These are phyloP conservation scores for Exophiala dermatitidis DNA, from an alignment of 2,329 filamentous ascomycete genomes.

Conservation along the genomic window DNA sequence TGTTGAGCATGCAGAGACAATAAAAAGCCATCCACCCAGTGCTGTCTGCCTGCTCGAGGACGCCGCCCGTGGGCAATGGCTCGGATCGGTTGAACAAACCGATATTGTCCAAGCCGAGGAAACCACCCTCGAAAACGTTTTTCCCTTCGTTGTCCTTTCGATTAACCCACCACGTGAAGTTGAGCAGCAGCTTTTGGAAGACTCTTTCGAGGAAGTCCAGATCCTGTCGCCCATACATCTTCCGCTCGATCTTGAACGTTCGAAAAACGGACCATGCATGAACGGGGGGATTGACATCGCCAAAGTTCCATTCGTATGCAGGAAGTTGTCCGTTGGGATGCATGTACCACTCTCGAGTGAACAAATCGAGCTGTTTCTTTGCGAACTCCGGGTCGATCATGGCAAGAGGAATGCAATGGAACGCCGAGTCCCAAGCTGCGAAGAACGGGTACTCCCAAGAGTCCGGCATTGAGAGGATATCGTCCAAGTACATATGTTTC, in stretches of 20 bases:
- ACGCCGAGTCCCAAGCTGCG: slow-evolving; percentile 93
- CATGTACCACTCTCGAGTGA: slow-evolving; percentile 98
- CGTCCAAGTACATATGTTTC: slow-evolving; percentile 92
- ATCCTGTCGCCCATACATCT: slow-evolving; percentile 91
- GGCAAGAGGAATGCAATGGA: slow-evolving; percentile 89
- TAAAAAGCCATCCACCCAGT: slow-evolving; percentile 99
- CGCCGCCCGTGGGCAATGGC: slow-evolving; percentile 84
- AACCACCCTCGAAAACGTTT: slow-evolving; percentile 95
- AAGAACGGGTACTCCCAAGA: slow-evolving; percentile 99
- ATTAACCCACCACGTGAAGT: slow-evolving; percentile 99
- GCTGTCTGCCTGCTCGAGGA: slow-evolving; percentile 91
- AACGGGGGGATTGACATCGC: slow-evolving; percentile 92
- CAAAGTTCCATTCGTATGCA: slow-evolving; percentile 95
- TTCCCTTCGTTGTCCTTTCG: slow-evolving; percentile 91
- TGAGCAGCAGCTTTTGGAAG: slow-evolving; percentile 90
- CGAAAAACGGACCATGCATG: slow-evolving; percentile 95
- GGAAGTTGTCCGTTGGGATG: slow-evolving; percentile 93
- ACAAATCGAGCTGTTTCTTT: slow-evolving; percentile 93
- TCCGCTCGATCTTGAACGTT: slow-evolving; percentile 96
- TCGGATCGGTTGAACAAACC: slow-evolving; percentile 96
- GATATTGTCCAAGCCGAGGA: slow-evolving; percentile 93
- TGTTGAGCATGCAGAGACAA: slow-evolving; percentile 93
- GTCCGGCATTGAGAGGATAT: slow-evolving; percentile 95
- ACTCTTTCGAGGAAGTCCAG: slow-evolving; percentile 92
- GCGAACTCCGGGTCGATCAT: slow-evolving; percentile 98